These are phyloP conservation scores for Cutaneotrichosporon sp. DNA, from an alignment of 1,284 basidiomycete species.

Conservation along the genomic window DNA sequence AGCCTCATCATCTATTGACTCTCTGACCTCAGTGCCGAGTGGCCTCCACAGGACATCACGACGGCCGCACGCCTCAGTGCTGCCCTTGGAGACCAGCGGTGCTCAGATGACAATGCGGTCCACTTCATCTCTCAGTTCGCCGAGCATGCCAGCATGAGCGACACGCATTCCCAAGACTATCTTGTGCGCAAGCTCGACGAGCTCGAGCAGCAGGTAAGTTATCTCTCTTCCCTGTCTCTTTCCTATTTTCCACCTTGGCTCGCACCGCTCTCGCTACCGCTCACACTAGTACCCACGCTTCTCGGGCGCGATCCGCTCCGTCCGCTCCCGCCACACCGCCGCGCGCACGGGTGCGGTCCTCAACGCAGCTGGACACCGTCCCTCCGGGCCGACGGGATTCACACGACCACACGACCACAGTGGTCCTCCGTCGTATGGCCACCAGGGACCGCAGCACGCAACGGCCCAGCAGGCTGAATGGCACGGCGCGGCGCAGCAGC, in stretches of 20 bases:
- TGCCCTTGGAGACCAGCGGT: constrained; percentile 4
- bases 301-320: background rate
- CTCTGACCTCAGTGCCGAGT: constrained; percentile 1
- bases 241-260: background rate
- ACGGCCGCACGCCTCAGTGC: background rate
- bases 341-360: constrained; percentile 4
- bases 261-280: background rate
- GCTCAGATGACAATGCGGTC: background rate
- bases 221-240: background rate
- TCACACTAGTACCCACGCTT: constrained; percentile 8
- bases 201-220: constrained; percentile 11
- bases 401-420: background rate
- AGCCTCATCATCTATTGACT: background rate
- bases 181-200: constrained; percentile 11
- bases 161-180: constrained; percentile 9
- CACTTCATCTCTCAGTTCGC: constrained; percentile 6
- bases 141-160: constrained; percentile 4
- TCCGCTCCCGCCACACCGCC: constrained; percentile 7
- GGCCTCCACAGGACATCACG: constrained; percentile 7
- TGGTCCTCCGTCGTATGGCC: constrained; percentile 1
- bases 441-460: background rate
- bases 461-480: background rate
- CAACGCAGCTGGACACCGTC: constrained; percentile 1
- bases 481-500: background rate
- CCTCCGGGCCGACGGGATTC: background rate